Conservation (phyloP, 2,329 filamentous ascomycete species). For the Pseudogymnoascus sp. region DNA sequence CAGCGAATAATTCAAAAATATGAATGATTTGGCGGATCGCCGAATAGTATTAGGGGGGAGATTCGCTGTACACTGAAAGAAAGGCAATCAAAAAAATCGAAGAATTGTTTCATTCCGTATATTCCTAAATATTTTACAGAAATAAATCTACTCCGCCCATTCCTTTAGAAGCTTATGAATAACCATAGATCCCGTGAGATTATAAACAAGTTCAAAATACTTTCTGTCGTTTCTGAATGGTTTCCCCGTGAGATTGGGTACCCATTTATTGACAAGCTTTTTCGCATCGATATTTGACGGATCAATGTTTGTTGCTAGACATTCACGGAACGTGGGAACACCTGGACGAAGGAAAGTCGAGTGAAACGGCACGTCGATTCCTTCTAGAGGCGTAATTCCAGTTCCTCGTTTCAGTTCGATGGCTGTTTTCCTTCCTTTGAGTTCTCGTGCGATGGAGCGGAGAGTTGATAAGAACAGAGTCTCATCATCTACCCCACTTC, state of each 20-base stretch:
- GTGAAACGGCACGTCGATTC: constrained; percentile 30
- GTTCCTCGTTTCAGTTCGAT: constrained; percentile 15
- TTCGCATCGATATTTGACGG: neutral
- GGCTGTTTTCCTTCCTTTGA: too few relatives aligned
- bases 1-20: neutral
- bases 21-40: neutral
- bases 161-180: too few relatives aligned
- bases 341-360: constrained; percentile 21
- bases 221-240: neutral
- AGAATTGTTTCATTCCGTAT: too few relatives aligned
- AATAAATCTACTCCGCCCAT: too few relatives aligned
- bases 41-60: neutral
- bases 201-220: constrained; percentile 7
- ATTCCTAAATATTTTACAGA: too few relatives aligned
- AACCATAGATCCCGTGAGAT: neutral
- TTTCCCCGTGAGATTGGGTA: constrained; percentile 10
- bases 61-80: neutral
- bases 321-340: constrained; percentile 19
- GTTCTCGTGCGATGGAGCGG: too few relatives aligned
- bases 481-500: too few relatives aligned
- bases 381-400: constrained; percentile 27
- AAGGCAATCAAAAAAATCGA: too few relatives aligned
- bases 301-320: constrained; percentile 19
- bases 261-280: constrained; percentile 5
- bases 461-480: too few relatives aligned